phyloP scores from a whole-genome alignment of 2,329 filamentous ascomycete species.

The Elsinoe necatrix region DNA sequence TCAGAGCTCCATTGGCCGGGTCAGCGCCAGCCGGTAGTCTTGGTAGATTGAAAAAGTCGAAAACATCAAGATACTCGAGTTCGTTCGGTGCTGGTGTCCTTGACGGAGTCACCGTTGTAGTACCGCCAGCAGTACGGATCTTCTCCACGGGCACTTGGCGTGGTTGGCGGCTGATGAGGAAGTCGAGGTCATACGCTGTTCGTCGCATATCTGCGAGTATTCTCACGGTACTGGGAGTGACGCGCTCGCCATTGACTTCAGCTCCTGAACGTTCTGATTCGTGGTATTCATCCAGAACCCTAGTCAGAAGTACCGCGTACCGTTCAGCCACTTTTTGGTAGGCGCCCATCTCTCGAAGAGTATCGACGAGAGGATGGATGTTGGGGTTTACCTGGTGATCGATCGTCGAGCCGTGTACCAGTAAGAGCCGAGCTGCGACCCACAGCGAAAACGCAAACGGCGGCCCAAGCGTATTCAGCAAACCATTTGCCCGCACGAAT shows the following conservation, averaged over 20 bases:
- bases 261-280: conserved; percentile 58
- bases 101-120: conserved; percentile 27
- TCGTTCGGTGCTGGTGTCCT: conserved; percentile 62
- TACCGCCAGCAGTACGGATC: conserved; percentile 20
- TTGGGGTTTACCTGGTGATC: conserved; percentile 73
- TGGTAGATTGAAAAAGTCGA: conserved; percentile 91
- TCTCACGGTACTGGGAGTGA: conserved; percentile 73
- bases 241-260: conserved; percentile 56
- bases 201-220: conserved; percentile 88
- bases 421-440: conserved; percentile 78
- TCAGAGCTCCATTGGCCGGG: conserved; percentile 22
- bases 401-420: conserved; percentile 85
- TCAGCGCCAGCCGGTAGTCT: conserved; percentile 47
- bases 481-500: conserved; percentile 64
- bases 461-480: conserved; percentile 74
- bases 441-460: conserved; percentile 88
- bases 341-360: conserved; percentile 67
- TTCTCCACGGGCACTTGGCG: conserved; percentile 30
- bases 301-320: conserved; percentile 69
- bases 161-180: conserved; percentile 77
- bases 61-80: conserved; percentile 83
- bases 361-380: conserved; percentile 73
- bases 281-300: conserved; percentile 77
- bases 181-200: conserved; percentile 82
- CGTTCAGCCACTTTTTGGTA: conserved; percentile 81